phyloP scores from a whole-genome alignment of 768 basidiomycete genomes.

The Pleurotus tuoliensis region DNA sequence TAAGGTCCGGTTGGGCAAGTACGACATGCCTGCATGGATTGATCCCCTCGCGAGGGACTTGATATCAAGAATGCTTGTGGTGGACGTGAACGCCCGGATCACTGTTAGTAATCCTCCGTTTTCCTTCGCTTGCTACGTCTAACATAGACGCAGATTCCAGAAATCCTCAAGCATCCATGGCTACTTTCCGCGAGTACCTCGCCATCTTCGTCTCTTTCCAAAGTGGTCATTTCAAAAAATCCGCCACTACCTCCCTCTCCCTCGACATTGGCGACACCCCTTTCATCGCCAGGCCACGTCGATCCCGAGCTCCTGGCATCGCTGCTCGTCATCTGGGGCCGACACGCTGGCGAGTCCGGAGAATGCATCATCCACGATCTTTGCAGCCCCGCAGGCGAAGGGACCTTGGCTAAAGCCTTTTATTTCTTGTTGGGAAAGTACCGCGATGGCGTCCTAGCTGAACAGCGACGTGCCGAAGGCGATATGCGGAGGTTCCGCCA shows the following conservation, averaged over 20 bases:
- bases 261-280: slow-evolving; percentile 64
- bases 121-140: not conserved
- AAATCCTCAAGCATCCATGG: slow-evolving; percentile 88
- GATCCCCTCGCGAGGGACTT: slow-evolving; percentile 85
- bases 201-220: slow-evolving; percentile 22
- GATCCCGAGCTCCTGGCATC: slow-evolving; percentile 77
- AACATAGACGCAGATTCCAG: slow-evolving; percentile 59
- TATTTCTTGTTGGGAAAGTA: slow-evolving; percentile 81
- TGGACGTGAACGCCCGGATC: slow-evolving; percentile 77
- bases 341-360: slow-evolving; percentile 43
- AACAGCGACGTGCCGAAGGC: slow-evolving; percentile 41
- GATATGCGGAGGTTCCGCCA: slow-evolving; percentile 25
- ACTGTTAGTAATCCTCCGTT: slow-evolving; percentile 47
- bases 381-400: slow-evolving; percentile 63
- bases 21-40: slow-evolving; percentile 76
- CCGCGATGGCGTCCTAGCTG: slow-evolving; percentile 48
- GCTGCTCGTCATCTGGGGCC: slow-evolving; percentile 80
- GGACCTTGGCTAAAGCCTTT: slow-evolving; percentile 81
- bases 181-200: slow-evolving; percentile 46
- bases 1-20: slow-evolving; percentile 87
- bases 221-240: slow-evolving; percentile 12
- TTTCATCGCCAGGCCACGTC: slow-evolving; percentile 64
- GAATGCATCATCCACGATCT: slow-evolving; percentile 61
- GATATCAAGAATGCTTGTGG: slow-evolving; percentile 81
- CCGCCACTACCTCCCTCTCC: slow-evolving; percentile 59